Evolutionary conservation across 1,284 basidiomycete genomes (phyloP).

Genomic region (Lentinus polychrous): DNA sequence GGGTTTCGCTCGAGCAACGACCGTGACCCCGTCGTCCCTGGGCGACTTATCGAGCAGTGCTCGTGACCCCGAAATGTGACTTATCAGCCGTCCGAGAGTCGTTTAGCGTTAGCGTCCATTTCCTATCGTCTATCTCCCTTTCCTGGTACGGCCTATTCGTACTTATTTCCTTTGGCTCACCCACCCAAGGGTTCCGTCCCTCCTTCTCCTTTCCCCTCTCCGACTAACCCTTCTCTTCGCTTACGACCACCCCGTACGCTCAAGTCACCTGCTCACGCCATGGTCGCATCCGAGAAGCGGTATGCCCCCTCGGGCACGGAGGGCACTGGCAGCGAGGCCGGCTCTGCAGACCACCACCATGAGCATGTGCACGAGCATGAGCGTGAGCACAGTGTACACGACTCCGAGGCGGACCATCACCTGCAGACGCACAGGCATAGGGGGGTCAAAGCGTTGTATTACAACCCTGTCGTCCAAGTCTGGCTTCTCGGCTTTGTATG

Average conservation of each 20-base stretch:
- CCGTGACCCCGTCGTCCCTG: too few relatives aligned
- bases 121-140: neutral
- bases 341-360: neutral
- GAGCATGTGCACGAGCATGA: neutral
- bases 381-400: neutral
- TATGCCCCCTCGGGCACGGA: conserved; percentile 2
- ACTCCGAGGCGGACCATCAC: neutral
- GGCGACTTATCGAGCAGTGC: too few relatives aligned
- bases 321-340: neutral
- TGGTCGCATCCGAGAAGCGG: conserved; percentile 5
- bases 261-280: conserved; percentile 1
- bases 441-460: conserved; percentile 30
- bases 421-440: neutral
- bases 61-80: too few relatives aligned
- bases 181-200: neutral
- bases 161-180: neutral
- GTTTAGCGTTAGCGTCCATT: too few relatives aligned
- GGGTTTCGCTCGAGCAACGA: too few relatives aligned
- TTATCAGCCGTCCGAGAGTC: too few relatives aligned
- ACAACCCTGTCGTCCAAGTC: conserved; percentile 36
- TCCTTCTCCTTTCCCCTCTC: conserved; percentile 1
- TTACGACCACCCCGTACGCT: conserved; percentile 2
- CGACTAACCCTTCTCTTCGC: neutral
- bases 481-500: conserved; percentile 62
- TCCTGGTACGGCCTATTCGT: conserved; percentile 1